Conservation (phyloP, 768 basidiomycete genomes). For the Dentipellis sp. region DNA sequence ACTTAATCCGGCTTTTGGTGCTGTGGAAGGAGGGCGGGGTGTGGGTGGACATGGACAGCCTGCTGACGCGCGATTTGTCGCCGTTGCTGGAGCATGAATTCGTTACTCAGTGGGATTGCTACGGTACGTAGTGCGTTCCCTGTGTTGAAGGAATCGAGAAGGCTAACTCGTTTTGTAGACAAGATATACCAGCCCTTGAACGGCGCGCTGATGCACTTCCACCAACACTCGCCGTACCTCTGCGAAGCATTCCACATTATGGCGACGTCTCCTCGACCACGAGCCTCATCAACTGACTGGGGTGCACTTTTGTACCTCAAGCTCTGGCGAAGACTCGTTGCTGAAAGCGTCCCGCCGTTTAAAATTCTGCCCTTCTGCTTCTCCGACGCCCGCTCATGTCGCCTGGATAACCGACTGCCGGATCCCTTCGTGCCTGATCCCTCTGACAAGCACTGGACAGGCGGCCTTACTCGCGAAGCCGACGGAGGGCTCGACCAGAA, state of each 20-base stretch:
- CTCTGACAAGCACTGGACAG: constrained; percentile 53
- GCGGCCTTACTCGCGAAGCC: constrained; percentile 48
- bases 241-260: constrained; percentile 89
- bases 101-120: constrained; percentile 98
- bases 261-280: constrained; percentile 62
- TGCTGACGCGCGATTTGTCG: constrained; percentile 79
- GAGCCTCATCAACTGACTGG: constrained; percentile 84
- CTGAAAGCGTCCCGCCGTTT: constrained; percentile 70
- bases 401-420: constrained; percentile 88
- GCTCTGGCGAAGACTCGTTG: constrained; percentile 79
- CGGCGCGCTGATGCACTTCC: constrained; percentile 93
- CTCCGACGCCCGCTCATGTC: constrained; percentile 82
- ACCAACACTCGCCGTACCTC: constrained; percentile 84
- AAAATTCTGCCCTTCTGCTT: constrained; percentile 94
- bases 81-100: constrained; percentile 92
- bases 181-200: constrained; percentile 38
- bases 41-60: constrained; percentile 97
- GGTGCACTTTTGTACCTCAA: constrained; percentile 87
- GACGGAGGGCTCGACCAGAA: constrained; percentile 56
- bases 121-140: constrained; percentile 44
- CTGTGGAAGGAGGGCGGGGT: constrained; percentile 88
- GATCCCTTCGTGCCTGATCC: constrained; percentile 64
- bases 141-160: neutral
- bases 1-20: constrained; percentile 79
- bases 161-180: constrained; percentile 2